A percentile compares a stretch with the other conserved stretches of the same genome.
These are phyloP conservation scores for Graphium sp. DNA, from an alignment of 2,329 filamentous ascomycete species.

Conservation along the genomic window DNA sequence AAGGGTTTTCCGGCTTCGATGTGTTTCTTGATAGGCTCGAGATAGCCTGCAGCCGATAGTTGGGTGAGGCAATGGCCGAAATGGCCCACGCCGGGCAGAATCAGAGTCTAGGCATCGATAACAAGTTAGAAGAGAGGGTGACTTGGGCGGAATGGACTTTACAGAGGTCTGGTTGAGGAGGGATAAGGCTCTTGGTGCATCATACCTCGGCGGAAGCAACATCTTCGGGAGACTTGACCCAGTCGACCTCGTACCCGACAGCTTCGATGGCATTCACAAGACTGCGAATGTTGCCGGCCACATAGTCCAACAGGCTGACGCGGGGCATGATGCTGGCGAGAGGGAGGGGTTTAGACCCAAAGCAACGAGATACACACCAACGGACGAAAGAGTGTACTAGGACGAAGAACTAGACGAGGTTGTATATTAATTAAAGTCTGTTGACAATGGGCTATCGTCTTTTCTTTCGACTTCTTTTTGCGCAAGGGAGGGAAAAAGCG, in stretches of 20 bases:
- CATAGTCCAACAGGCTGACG: constrained; percentile 71
- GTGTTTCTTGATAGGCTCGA: constrained; percentile 67
- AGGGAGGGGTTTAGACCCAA: too few species aligned
- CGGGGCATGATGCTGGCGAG: constrained; percentile 60
- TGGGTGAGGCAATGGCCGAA: constrained; percentile 91
- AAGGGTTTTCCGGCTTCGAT: constrained; percentile 89
- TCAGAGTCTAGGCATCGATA: constrained; percentile 52
- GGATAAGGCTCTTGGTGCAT: constrained; percentile 2
- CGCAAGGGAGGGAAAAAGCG: too few species aligned
- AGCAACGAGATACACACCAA: too few species aligned
- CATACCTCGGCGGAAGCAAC: constrained; percentile 69
- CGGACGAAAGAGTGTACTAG: too few species aligned
- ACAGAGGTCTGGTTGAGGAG: background rate
- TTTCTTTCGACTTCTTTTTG: too few species aligned
- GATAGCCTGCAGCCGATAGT: constrained; percentile 64
- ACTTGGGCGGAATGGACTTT: background rate
- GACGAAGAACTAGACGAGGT: too few species aligned
- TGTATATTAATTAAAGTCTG: too few species aligned
- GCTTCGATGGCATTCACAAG: constrained; percentile 97
- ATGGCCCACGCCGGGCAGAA: constrained; percentile 90
- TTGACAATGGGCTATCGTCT: too few species aligned
- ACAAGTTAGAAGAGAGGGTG: too few species aligned
- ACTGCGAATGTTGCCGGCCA: constrained; percentile 89
- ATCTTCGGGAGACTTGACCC: constrained; percentile 75
- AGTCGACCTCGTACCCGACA: constrained; percentile 81